Conservation (phyloP, 352 stramenopile species). For the Globisporangium irregulare region DNA sequence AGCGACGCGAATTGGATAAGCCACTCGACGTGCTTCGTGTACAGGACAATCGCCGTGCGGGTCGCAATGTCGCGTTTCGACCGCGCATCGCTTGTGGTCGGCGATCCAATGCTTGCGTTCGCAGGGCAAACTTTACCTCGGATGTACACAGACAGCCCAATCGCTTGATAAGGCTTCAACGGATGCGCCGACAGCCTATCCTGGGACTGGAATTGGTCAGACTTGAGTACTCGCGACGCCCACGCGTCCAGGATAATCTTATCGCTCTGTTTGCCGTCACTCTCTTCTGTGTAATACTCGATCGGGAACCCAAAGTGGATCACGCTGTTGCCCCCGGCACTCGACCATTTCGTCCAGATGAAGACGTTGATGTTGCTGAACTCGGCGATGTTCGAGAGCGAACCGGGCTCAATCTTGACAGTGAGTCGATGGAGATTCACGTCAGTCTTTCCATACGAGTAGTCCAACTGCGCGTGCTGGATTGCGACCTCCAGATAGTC, state of each 20-base stretch:
- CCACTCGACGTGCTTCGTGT: constrained; percentile 77
- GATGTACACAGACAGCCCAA: constrained; percentile 39
- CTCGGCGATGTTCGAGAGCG: constrained; percentile 58
- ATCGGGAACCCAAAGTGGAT: constrained; percentile 58
- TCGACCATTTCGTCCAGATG: constrained; percentile 46
- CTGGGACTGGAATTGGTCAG: constrained; percentile 4
- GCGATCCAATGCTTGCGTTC: not conserved
- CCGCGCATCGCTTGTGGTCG: constrained; percentile 17
- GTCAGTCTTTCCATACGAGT: constrained; percentile 28
- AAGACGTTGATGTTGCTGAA: constrained; percentile 48
- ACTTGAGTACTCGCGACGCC: constrained; percentile 10
- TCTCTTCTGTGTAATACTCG: constrained; percentile 21
- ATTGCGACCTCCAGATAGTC: constrained; percentile 57
- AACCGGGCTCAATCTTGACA: constrained; percentile 66
- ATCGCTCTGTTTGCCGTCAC: not conserved
- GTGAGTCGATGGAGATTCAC: constrained; percentile 44
- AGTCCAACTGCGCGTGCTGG: constrained; percentile 31
- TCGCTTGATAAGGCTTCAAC: constrained; percentile 32
- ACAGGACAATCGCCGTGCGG: constrained; percentile 61
- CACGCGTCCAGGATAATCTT: constrained; percentile 19
- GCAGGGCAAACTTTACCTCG: constrained; percentile 36
- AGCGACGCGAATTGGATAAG: constrained; percentile 55
- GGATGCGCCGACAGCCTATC: not conserved
- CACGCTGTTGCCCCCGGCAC: constrained; percentile 14
- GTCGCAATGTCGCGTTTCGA: constrained; percentile 57